Base-by-base conservation (phyloP, 306 rosid species). In the Myrica gale region DNA sequence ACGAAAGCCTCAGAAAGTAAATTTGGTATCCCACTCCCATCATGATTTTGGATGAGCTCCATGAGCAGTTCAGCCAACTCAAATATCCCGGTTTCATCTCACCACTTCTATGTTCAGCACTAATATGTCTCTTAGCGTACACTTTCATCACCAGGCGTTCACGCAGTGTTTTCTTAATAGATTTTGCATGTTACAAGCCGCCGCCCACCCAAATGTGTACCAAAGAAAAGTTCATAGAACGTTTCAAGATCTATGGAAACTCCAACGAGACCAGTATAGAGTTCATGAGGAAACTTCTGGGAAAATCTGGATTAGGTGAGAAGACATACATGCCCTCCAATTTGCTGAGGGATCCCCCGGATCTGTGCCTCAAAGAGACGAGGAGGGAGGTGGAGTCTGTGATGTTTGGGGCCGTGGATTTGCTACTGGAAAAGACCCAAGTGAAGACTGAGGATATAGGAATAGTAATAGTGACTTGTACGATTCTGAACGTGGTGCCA, bases 101-200 rank as follows among this genome's bases (percentile, higher is more conserved):
- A 20, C 12, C 62, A 2, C 32, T 56, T 19, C 62, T 56, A 13
- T 57, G 32, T 6, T 3, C 9, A 21, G 63, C 63, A 32, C 39
- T 57, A 11, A 21, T 57, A 19, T 57, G 11, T 21, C 39, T 57
- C 13, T 56, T 56, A 5, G 7, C 62, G 20, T 6, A 7, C 20
- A 56, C 20, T 9, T 57, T 21, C 63, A 20, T 57, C 39, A 9
- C 15, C 39, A 57, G 9, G 32, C 63, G 63, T 21, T 21, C 63
- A 20, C 39, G 5, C 15, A 57, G 9, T 19, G 63, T 57, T 57
- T 57, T 57, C 63, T 57, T 57, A 19, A 7, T 57, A 2, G 63
- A 21, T 57, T 57, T 57, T 57, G 63, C 63, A 19, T 57, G 63
- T 57, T 57, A 57, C 63, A 57, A 57, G 39, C 63, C 63, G 15